Conservation (phyloP, 305 asterid genomes). For the Coffea humblotiana region DNA sequence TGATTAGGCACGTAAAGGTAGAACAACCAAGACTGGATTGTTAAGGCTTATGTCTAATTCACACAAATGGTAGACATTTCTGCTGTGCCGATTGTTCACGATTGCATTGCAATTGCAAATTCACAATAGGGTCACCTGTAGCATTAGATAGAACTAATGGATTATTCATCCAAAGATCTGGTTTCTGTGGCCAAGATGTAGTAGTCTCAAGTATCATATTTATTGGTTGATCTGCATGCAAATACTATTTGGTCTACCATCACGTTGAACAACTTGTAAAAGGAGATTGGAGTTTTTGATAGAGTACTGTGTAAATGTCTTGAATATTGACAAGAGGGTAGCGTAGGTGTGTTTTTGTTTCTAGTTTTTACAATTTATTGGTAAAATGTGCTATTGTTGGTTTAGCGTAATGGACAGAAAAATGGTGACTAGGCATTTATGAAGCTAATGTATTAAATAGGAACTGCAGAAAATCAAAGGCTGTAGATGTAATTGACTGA, state of each 20-base stretch:
- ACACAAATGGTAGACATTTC: background rate
- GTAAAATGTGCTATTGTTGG: background rate
- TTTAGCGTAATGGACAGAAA: background rate
- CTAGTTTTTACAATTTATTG: too few relatives aligned
- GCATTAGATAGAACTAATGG: background rate
- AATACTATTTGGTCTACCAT: background rate
- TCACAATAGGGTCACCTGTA: background rate
- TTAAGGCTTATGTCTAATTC: background rate
- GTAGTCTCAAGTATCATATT: background rate
- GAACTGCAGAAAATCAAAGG: background rate
- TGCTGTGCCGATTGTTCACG: background rate
- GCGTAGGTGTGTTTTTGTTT: too few relatives aligned
- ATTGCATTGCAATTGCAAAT: background rate
- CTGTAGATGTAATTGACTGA: background rate
- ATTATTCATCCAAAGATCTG: background rate
- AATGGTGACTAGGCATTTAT: background rate
- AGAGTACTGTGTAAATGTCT: background rate
- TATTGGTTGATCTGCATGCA: background rate
- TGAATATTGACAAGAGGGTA: background rate
- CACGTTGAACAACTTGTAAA: background rate
- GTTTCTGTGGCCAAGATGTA: background rate
- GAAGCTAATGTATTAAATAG: background rate
- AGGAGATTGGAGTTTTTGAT: background rate
- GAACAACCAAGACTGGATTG: background rate
- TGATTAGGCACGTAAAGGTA: background rate